A percentile compares a stretch with the other conserved stretches of the same genome.
Evolutionary conservation across 257 asterid genomes (phyloP).

Genomic region (Vinca minor): DNA sequence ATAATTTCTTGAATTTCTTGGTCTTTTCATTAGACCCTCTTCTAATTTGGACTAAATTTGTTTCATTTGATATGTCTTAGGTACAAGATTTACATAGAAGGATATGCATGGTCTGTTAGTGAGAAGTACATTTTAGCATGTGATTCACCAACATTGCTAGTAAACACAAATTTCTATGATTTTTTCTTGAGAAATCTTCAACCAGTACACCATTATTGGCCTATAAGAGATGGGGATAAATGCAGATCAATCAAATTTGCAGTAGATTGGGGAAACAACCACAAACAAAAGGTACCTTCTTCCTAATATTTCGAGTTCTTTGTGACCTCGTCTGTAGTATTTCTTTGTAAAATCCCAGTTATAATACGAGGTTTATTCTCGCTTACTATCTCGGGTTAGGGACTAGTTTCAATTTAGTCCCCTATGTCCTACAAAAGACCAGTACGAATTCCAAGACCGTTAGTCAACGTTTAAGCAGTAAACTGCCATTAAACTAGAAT

Average conservation of each 20-base stretch:
- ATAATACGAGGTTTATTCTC: too few relatives aligned
- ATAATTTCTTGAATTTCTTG: too few relatives aligned
- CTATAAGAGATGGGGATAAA: slow-evolving; percentile 20
- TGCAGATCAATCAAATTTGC: slow-evolving; percentile 28
- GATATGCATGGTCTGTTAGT: slow-evolving; percentile 33
- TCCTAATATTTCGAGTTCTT: too few relatives aligned
- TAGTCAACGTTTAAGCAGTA: too few relatives aligned
- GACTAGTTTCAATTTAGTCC: too few relatives aligned
- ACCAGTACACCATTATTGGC: slow-evolving; percentile 31
- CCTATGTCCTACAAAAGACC: too few relatives aligned
- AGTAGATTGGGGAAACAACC: slow-evolving; percentile 27
- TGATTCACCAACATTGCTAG: slow-evolving; percentile 23
- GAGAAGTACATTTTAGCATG: slow-evolving; percentile 31
- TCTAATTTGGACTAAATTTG: not conserved
- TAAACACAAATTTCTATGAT: slow-evolving; percentile 24
- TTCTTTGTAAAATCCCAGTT: too few relatives aligned
- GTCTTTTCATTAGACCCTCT: too few relatives aligned
- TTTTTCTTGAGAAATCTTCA: slow-evolving; percentile 26
- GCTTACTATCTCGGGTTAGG: too few relatives aligned
- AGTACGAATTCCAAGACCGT: too few relatives aligned
- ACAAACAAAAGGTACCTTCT: slow-evolving; percentile 17
- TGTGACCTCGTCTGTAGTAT: too few relatives aligned
- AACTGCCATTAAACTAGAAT: too few relatives aligned
- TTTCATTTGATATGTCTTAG: slow-evolving; percentile 10
- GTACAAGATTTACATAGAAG: slow-evolving; percentile 28